Conservation (phyloP, 78 protist genomes). For the Dictyostelium capitatum region DNA sequence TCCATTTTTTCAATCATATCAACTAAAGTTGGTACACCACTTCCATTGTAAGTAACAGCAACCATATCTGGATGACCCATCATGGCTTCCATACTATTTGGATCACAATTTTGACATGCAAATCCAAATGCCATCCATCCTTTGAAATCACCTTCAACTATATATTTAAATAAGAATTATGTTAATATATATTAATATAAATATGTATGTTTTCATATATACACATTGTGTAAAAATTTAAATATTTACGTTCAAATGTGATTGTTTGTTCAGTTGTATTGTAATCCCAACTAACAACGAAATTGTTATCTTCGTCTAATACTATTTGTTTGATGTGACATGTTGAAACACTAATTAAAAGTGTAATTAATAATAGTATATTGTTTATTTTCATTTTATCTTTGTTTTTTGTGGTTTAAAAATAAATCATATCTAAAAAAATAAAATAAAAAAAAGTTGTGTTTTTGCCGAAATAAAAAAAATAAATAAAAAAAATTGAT, state of each 20-base stretch:
- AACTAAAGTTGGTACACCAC: not conserved
- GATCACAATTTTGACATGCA: not conserved
- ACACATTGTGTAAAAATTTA: too few species aligned
- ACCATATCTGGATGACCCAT: slow-evolving; percentile 16
- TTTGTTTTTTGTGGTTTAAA: not conserved
- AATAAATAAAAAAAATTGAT: too few species aligned
- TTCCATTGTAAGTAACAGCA: not conserved
- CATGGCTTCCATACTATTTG: not conserved
- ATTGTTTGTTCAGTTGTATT: not conserved
- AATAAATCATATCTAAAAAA: not conserved
- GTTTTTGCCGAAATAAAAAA: not conserved
- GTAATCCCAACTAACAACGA: not conserved
- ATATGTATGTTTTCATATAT: not conserved
- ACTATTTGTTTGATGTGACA: not conserved
- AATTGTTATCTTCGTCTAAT: slow-evolving; percentile 1
- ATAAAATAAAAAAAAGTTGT: too few species aligned
- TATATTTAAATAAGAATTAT: not conserved
- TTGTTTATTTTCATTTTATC: not conserved
- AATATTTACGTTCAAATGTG: not conserved
- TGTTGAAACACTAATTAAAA: not conserved
- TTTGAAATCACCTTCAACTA: slow-evolving; percentile 10
- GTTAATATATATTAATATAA: not conserved
- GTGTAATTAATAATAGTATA: not conserved
- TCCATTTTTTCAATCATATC: slow-evolving; percentile 15
- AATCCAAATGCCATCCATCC: slow-evolving; percentile 20